These are phyloP conservation scores for Vitis rupestris DNA, from an alignment of 164 flowering plant genomes.

Conservation along the genomic window DNA sequence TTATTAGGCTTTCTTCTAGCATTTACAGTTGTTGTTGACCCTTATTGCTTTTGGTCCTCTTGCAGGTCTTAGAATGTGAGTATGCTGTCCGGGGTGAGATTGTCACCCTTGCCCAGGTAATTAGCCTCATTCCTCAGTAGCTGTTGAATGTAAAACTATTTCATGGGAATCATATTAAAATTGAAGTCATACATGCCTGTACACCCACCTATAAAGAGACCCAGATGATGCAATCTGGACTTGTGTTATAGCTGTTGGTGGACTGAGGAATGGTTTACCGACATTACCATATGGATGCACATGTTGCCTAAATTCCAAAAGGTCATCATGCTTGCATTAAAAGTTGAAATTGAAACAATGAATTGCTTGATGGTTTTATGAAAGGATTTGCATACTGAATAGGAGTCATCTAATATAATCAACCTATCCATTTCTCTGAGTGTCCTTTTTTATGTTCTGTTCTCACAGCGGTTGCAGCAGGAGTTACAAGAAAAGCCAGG, in stretches of 20 bases:
- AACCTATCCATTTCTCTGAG: background rate
- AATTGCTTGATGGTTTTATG: background rate
- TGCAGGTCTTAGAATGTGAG: constrained; percentile 84
- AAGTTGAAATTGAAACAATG: background rate
- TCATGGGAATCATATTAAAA: background rate
- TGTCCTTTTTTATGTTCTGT: background rate
- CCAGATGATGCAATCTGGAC: no score
- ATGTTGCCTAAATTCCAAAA: background rate
- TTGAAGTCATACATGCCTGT: no score
- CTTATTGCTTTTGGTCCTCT: constrained; percentile 3
- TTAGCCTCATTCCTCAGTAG: background rate
- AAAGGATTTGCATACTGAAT: background rate
- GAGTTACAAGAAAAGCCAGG: constrained; percentile 64
- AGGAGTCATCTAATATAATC: background rate
- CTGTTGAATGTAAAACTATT: background rate
- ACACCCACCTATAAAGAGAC: no score
- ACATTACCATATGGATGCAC: background rate
- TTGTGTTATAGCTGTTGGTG: background rate
- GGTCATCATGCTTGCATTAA: background rate
- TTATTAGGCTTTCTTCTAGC: no score
- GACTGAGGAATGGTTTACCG: background rate
- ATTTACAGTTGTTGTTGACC: background rate
- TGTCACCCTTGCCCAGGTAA: constrained; percentile 88
- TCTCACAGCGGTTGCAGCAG: constrained; percentile 65
- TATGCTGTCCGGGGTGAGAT: constrained; percentile 99